These are phyloP conservation scores for Torulaspora gathmanii DNA, from an alignment of 805 yeast species.

Conservation along the genomic window DNA sequence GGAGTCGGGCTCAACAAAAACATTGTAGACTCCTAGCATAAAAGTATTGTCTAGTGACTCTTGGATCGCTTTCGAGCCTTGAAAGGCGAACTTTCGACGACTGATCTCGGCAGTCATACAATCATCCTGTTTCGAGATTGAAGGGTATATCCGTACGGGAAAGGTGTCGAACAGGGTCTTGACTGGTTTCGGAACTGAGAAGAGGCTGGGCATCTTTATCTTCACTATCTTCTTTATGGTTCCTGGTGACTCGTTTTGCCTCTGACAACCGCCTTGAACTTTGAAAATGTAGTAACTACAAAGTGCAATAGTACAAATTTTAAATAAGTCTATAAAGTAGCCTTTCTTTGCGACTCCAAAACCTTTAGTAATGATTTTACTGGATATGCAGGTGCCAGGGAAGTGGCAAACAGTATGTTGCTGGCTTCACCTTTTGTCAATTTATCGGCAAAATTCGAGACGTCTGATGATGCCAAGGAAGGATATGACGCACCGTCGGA, in stretches of 20 bases:
- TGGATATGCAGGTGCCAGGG: conserved; percentile 32
- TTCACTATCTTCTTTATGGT: not conserved
- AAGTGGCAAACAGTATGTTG: conserved; percentile 26
- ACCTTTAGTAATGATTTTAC: conserved; percentile 20
- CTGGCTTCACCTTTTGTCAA: conserved; percentile 31
- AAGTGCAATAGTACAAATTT: not conserved
- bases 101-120: conserved; percentile 25
- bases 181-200: conserved; percentile 40
- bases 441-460: conserved; percentile 7
- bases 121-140: conserved; percentile 33
- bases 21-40: conserved; percentile 52
- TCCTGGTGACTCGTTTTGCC: not conserved
- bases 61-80: conserved; percentile 9
- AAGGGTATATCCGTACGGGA: conserved; percentile 45
- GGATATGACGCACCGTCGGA: conserved; percentile 1
- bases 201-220: conserved; percentile 5
- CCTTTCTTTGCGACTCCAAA: conserved; percentile 13
- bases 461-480: conserved; percentile 5
- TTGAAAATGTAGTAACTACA: not conserved
- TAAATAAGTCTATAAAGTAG: not conserved
- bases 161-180: conserved; percentile 46
- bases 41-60: conserved; percentile 34
- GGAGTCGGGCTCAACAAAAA: conserved; percentile 32
- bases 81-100: conserved; percentile 25
- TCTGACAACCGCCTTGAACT: not conserved